Evolutionary conservation across 2,329 filamentous ascomycete species (phyloP).

Genomic region (Monilinia polystroma): DNA sequence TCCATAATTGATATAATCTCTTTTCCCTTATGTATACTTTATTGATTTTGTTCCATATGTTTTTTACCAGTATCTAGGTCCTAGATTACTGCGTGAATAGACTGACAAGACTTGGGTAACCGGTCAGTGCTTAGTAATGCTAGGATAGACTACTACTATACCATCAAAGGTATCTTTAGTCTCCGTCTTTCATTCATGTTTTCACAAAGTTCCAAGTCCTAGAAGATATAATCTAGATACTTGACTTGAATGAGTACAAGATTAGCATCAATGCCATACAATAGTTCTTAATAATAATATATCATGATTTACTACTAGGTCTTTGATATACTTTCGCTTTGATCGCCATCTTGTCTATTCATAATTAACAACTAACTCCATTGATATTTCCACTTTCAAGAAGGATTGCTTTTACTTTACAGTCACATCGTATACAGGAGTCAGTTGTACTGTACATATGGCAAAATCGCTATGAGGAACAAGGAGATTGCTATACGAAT

Average conservation of each 20-base stretch:
- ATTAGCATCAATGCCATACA: background rate
- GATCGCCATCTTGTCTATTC: slow-evolving; percentile 3
- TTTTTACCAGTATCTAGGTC: too few species aligned
- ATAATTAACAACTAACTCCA: background rate
- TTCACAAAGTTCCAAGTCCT: background rate
- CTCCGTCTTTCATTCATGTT: background rate
- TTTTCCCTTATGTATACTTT: too few species aligned
- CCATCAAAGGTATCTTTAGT: background rate
- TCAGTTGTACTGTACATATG: background rate
- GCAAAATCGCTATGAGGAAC: background rate
- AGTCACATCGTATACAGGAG: background rate
- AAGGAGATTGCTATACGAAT: slow-evolving; percentile 16
- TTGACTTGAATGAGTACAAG: background rate
- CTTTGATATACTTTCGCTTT: background rate
- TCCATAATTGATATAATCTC: too few species aligned
- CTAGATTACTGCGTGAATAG: too few species aligned
- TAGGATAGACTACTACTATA: background rate
- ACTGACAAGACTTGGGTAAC: too few species aligned
- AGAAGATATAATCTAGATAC: background rate
- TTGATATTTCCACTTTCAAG: background rate
- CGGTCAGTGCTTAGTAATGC: background rate
- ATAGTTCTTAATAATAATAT: background rate
- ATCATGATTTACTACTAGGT: background rate
- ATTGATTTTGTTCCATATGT: too few species aligned
- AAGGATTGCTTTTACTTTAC: background rate